Percentiles rank a stretch among this genome's conserved stretches.
Evolutionary conservation across 495 filamentous ascomycete genomes (phyloP).

Genomic region (Aspergillus diversus): DNA sequence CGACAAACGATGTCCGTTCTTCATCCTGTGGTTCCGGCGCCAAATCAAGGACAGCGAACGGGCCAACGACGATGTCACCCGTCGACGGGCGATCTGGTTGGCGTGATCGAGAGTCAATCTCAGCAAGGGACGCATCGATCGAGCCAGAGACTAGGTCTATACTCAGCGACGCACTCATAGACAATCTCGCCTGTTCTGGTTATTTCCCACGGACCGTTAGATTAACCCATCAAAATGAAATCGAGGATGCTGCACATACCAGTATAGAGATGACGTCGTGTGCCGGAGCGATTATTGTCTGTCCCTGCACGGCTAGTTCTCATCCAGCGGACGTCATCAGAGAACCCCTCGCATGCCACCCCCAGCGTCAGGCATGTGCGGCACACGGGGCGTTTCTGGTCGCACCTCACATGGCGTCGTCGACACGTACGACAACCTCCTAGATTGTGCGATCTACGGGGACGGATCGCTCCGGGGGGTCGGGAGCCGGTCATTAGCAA

Average conservation of each 20-base stretch:
- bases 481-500: constrained; percentile 15
- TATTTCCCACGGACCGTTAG: not conserved
- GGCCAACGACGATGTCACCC: constrained; percentile 37
- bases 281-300: constrained; percentile 26
- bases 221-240: not conserved
- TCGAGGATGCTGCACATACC: constrained; percentile 19
- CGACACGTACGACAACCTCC: constrained; percentile 43
- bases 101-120: constrained; percentile 34
- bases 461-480: constrained; percentile 24
- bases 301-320: constrained; percentile 9
- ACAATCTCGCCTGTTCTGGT: constrained; percentile 35
- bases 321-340: constrained; percentile 39
- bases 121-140: constrained; percentile 37
- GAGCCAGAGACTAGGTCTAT: constrained; percentile 33
- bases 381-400: constrained; percentile 43
- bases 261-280: constrained; percentile 39
- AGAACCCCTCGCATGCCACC: constrained; percentile 37
- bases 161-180: constrained; percentile 36
- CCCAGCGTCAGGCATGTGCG: constrained; percentile 34
- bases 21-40: constrained; percentile 8
- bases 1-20: not conserved
- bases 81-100: constrained; percentile 25
- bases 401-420: constrained; percentile 45
- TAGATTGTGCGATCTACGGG: constrained; percentile 36
- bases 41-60: constrained; percentile 38